phyloP scores from a whole-genome alignment of 768 basidiomycete genomes.

The Suillus brevipes region DNA sequence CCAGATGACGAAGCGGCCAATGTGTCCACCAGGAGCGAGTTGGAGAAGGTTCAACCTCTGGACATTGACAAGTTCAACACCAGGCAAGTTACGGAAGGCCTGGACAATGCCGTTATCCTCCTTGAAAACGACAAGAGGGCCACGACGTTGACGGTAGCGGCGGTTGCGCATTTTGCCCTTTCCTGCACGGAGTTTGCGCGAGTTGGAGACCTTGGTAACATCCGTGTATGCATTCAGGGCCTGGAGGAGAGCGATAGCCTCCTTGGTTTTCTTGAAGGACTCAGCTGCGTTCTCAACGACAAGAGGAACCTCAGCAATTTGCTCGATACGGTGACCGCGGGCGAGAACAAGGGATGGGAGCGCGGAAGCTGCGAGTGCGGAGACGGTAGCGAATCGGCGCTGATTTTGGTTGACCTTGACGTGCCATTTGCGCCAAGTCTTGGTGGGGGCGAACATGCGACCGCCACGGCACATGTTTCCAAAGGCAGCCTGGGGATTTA shows the following conservation, averaged over 20 bases:
- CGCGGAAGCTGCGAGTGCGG: constrained; percentile 96
- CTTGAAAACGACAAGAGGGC: constrained; percentile 95
- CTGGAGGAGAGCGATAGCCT: constrained; percentile 93
- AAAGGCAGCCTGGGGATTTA: constrained; percentile 78
- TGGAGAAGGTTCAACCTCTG: constrained; percentile 94
- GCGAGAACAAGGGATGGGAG: constrained; percentile 96
- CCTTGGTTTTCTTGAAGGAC: constrained; percentile 94
- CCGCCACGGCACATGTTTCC: constrained; percentile 99
- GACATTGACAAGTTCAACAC: constrained; percentile 96
- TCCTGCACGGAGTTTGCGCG: constrained; percentile 93
- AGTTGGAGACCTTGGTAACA: constrained; percentile 96
- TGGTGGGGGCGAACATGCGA: constrained; percentile 99
- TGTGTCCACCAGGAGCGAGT: constrained; percentile 98
- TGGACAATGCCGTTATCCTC: constrained; percentile 97
- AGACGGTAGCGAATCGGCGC: constrained; percentile 95
- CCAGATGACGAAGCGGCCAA: constrained; percentile 99
- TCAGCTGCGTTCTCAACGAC: constrained; percentile 81
- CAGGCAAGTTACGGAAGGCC: constrained; percentile 98
- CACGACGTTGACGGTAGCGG: constrained; percentile 94
- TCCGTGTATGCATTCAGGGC: constrained; percentile 85
- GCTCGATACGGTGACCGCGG: constrained; percentile 97
- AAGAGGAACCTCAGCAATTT: constrained; percentile 94
- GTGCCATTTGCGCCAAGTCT: constrained; percentile 99
- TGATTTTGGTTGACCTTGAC: constrained; percentile 99
- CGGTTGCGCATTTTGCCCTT: constrained; percentile 98